Base-by-base conservation (phyloP, 2,329 filamentous ascomycete species). In the Fusarium transvaalense region DNA sequence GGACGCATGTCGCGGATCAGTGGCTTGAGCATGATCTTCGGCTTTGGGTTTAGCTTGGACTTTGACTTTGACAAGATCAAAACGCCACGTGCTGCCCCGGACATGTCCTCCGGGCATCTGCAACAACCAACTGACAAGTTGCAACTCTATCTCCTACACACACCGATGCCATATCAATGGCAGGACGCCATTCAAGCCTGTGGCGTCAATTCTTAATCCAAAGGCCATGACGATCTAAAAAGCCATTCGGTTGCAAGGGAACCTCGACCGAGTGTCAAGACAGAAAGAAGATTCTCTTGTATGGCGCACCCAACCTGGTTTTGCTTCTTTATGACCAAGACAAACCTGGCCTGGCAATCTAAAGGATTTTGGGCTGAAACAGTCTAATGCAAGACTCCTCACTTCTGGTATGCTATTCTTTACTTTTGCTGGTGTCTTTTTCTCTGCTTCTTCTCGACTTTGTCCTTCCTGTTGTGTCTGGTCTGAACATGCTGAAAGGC, bases 301-400 rank as follows among this genome's bases (percentile, higher is more conserved):
- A 38, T 29, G 15, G 15, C 14, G 14, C 19, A 13, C 25, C 19
- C 56, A 56, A 37, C n/a, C n/a, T 45, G 31, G n/a, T 35, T 38
- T 38, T 38, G 29, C 56, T 38, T 57, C 45, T 63, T 63, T 42
- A 34, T 23, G 14, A 23, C 25, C 25, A 56, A 42, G 31, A 34
- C 14, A 38, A 56, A 37, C 23, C 47, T 19, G 47, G 25, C 47
- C 32, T 38, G n/a, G 23, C 47, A 37, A 39, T 38, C 37, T 39
- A 27, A 51, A 23, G 32, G 39, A n/a, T n/a, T 38, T 38, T 21
- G 47, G 41, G 53, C 61, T 64, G 61, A 60, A 64, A 64, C 61
- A 60, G 46, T 27, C 53, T 34, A 47, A 17, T 34, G 13, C 31
- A 38, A 42, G 27, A 29, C 32, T 38, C 17, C 21, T 42, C 15